These are phyloP conservation scores for Dillenia turbinata DNA, from an alignment of 164 flowering plant species.

Conservation along the genomic window DNA sequence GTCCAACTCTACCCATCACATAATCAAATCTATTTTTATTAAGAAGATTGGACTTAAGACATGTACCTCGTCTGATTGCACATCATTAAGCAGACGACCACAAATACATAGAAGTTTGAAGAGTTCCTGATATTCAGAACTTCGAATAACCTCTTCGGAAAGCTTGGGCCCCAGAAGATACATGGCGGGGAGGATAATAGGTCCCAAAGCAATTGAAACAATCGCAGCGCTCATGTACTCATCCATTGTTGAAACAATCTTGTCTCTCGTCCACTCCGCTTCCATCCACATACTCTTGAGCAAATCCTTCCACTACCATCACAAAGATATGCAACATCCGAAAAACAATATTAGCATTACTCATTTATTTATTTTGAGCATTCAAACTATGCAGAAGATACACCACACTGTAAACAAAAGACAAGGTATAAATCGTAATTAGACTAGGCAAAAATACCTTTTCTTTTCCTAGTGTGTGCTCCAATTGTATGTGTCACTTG, in stretches of 20 bases:
- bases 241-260: slow-evolving; percentile 41
- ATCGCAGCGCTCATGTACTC: slow-evolving; percentile 53
- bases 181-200: slow-evolving; percentile 61
- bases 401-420: too few species aligned
- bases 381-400: too few species aligned
- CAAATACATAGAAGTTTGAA: slow-evolving; percentile 48
- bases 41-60: too few species aligned
- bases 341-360: too few species aligned
- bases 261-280: slow-evolving; percentile 43
- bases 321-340: not conserved
- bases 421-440: too few species aligned
- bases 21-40: too few species aligned
- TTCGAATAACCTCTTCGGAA: slow-evolving; percentile 31
- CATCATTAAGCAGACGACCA: slow-evolving; percentile 75
- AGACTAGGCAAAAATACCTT: too few species aligned
- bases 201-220: slow-evolving; percentile 70
- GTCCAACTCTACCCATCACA: too few species aligned
- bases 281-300: slow-evolving; percentile 50
- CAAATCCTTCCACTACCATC: slow-evolving; percentile 51
- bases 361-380: too few species aligned
- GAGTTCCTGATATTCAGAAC: slow-evolving; percentile 31
- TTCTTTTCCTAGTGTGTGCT: too few species aligned
- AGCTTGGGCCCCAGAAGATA: slow-evolving; percentile 59
- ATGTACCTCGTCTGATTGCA: slow-evolving; percentile 45
- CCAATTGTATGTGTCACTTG: too few species aligned